Conservation (phyloP, 441 rosid species). For the Adansonia rubrostipa region DNA sequence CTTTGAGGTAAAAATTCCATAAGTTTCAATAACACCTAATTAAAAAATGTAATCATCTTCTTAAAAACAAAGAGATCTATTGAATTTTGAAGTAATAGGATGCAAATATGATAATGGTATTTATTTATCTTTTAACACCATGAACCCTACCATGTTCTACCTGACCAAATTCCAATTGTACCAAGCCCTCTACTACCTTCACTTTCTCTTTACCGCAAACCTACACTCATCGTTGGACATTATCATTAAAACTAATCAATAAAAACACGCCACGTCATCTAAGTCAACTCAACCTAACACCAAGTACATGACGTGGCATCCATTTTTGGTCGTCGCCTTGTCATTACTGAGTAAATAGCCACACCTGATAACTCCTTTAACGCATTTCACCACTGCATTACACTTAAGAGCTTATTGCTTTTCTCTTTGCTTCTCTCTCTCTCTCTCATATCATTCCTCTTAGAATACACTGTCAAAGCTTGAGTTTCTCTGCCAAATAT, state of each 20-base stretch:
- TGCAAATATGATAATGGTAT: too few relatives aligned
- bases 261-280: background rate
- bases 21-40: too few relatives aligned
- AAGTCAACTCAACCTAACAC: background rate
- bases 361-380: background rate
- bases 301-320: background rate
- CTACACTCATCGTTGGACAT: too few relatives aligned
- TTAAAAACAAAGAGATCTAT: too few relatives aligned
- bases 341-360: background rate
- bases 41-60: too few relatives aligned
- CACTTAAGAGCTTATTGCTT: background rate
- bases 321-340: background rate
- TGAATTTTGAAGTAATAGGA: too few relatives aligned
- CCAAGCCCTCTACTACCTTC: background rate
- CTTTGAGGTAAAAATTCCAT: too few relatives aligned
- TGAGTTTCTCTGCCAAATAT: constrained; percentile 28
- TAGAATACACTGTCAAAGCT: background rate
- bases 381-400: background rate
- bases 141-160: too few relatives aligned
- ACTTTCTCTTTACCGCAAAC: background rate
- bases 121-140: too few relatives aligned
- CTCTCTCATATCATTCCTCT: background rate
- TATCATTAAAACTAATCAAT: background rate
- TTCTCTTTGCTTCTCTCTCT: constrained; percentile 2
- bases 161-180: too few relatives aligned